These are phyloP conservation scores for Diversispora epigaea DNA, from an alignment of 192 early-diverging fungal species.

Conservation along the genomic window DNA sequence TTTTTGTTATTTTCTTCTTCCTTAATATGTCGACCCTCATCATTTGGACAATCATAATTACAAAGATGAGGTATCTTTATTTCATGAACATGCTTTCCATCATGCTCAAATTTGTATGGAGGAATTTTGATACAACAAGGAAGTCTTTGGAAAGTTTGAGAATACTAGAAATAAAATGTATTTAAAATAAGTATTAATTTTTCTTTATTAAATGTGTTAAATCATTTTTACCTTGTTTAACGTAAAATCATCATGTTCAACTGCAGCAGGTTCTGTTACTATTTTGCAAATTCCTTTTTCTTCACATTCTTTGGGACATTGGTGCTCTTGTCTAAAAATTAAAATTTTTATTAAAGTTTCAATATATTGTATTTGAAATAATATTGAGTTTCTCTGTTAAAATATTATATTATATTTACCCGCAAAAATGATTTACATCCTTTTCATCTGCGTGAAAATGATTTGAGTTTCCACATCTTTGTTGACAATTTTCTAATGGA, in stretches of 20 bases:
- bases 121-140: neutral
- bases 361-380: too few relatives aligned
- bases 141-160: neutral
- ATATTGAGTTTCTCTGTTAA: too few relatives aligned
- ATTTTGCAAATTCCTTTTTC: neutral
- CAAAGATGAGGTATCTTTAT: neutral
- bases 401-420: constrained; percentile 6
- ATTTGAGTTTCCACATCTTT: neutral
- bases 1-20: neutral
- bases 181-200: neutral
- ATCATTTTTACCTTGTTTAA: neutral
- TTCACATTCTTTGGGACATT: neutral
- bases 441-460: constrained; percentile 23
- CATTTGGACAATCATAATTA: neutral
- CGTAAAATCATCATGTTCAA: neutral
- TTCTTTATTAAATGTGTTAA: neutral
- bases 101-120: neutral
- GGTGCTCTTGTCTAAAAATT: neutral
- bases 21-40: neutral
- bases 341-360: neutral
- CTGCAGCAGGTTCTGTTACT: neutral
- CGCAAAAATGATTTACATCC: constrained; percentile 18
- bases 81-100: neutral
- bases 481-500: neutral
- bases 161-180: neutral